Evolutionary conservation across 176 grass and related monocot genomes (phyloP).

Genomic region (Calamus simplicifolius): DNA sequence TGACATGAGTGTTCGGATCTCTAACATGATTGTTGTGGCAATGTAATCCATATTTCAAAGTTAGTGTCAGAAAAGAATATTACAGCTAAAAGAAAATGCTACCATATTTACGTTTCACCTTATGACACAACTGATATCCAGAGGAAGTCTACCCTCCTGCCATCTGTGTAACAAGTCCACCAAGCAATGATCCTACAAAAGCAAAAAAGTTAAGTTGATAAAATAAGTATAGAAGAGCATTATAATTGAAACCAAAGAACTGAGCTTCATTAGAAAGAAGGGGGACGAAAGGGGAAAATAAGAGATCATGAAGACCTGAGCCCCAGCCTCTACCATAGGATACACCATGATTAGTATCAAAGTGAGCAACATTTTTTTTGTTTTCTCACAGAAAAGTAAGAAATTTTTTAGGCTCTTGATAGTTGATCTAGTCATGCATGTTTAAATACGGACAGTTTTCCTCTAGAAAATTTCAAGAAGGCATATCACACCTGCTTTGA

Average conservation of each 20-base stretch:
- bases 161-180: conserved; percentile 75
- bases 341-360: too few species aligned
- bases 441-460: too few species aligned
- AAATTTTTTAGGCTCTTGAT: too few species aligned
- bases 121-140: conserved; percentile 72
- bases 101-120: conserved; percentile 29
- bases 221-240: background rate
- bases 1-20: conserved; percentile 56
- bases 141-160: conserved; percentile 71
- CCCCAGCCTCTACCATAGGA: too few species aligned
- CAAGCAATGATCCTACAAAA: conserved; percentile 73
- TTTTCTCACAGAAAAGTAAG: too few species aligned
- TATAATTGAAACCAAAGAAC: background rate
- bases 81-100: background rate
- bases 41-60: background rate
- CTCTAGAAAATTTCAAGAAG: too few species aligned
- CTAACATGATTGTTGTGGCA: conserved; percentile 71
- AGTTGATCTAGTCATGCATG: too few species aligned
- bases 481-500: conserved; percentile 54
- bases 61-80: background rate
- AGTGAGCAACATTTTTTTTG: too few species aligned
- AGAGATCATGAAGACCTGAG: background rate
- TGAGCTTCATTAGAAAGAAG: too few species aligned
- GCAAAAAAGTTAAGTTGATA: background rate
- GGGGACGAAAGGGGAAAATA: background rate